Evolutionary conservation across 2,329 filamentous ascomycete genomes (phyloP), one percentile per base, ranked within the genome.

Genomic region (Colletotrichum paranaense): DNA sequence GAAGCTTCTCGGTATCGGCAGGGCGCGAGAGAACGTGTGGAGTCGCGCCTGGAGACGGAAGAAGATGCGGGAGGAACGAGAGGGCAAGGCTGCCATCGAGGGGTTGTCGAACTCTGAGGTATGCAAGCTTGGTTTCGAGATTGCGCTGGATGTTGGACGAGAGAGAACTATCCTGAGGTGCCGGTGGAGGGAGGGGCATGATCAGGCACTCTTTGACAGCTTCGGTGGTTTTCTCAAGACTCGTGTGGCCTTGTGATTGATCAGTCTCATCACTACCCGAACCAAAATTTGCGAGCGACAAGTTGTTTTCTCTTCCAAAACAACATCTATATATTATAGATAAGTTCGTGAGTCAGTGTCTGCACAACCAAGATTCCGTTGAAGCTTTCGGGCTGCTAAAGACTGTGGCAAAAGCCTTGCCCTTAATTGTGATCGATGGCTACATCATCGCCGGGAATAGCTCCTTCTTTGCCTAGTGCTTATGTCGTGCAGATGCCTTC

Each of bases 191-290:
- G 91, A 94, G 77, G 96, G 97, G 0, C 86, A 87, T 6, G 93
- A 97, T 76, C 85, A 89, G 22, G 87, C 92, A 0, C 79, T 97
- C 0, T 98, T 96, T 81, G 94, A 97, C 83, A 98, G 95, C 80
- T 95, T 99, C 75, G 93, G 92, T 73, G 95, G 94, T 0, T 95
- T 95, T 85, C 75, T 97, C 57, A 93, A 91, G 81, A 75, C 73
- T 12, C 57, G 55, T 6, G 1, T 75, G 32, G 5, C 30, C 8
- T 56, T 28, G 11, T 16, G 4, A 57, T 16, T 8, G 28, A 22
- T 35, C 49, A 6, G 26, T 49, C 42, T 32, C 22, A 6, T 14
- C 7, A 2, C 16, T 14, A 53, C 11, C 19, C 4, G 5, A 32
- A 32, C 3, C 30, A 9, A 32, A 11, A 11, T 32, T 32, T 11